Conservation (phyloP, 139 green algal species). For the Tetraselmis striata region DNA sequence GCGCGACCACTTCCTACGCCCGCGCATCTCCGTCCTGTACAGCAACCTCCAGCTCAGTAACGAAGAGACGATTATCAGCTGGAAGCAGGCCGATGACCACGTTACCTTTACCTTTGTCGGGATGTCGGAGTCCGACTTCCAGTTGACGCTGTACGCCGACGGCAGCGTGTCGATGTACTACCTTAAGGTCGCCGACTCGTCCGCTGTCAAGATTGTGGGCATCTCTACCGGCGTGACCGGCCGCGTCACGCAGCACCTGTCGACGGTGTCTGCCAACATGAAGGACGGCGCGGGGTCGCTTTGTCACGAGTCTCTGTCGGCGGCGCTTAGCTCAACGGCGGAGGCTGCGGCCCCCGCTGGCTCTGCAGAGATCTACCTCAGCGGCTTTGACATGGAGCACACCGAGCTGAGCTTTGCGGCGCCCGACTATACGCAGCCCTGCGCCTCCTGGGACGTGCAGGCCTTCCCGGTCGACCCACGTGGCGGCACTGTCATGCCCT, state of each 20-base stretch:
- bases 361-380: not conserved
- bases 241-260: not conserved
- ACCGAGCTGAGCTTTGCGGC: not conserved
- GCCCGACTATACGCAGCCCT: not conserved
- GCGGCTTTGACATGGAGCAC: not conserved
- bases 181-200: not conserved
- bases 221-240: not conserved
- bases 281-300: no score
- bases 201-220: not conserved
- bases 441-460: not conserved
- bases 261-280: no score
- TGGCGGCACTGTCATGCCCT: not conserved
- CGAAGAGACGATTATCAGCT: not conserved
- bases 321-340: not conserved
- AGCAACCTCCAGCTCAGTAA: not conserved
- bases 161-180: not conserved
- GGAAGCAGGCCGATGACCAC: not conserved
- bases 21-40: not conserved
- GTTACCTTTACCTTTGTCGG: not conserved
- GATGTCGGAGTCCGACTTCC: not conserved
- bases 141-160: not conserved
- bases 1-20: not conserved
- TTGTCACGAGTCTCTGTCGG: not conserved
- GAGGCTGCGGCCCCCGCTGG: no score
- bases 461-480: not conserved